Conservation (phyloP, 805 yeast species). For the Candida chilensis region DNA sequence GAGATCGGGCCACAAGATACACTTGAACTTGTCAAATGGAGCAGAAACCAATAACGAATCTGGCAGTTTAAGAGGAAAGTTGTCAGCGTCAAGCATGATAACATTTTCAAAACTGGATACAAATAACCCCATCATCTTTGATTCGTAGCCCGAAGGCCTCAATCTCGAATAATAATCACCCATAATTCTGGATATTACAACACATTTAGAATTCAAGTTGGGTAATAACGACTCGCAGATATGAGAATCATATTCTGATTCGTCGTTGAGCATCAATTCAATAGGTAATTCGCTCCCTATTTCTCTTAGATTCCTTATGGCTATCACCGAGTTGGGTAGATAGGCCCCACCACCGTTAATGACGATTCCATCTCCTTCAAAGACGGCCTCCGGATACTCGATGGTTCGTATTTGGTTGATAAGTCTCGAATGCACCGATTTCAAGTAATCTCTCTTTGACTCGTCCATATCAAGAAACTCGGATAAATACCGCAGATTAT, state of each 20-base stretch:
- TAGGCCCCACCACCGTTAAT: conserved; percentile 77
- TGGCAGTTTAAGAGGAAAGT: conserved; percentile 60
- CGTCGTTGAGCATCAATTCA: conserved; percentile 71
- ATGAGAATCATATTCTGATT: conserved; percentile 62
- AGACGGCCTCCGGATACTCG: conserved; percentile 13
- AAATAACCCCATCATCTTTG: conserved; percentile 59
- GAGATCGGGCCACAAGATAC: conserved; percentile 24
- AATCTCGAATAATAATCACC: conserved; percentile 44
- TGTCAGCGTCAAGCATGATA: conserved; percentile 68
- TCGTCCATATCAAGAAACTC: too few species aligned
- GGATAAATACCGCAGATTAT: too few species aligned
- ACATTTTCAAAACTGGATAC: conserved; percentile 69
- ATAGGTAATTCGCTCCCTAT: conserved; percentile 66
- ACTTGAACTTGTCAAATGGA: conserved; percentile 11
- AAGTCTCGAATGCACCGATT: conserved; percentile 14
- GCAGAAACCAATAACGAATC: conserved; percentile 44
- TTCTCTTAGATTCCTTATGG: conserved; percentile 56
- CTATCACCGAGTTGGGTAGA: conserved; percentile 60
- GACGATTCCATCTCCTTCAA: conserved; percentile 50
- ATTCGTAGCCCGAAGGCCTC: conserved; percentile 56
- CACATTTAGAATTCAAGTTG: conserved; percentile 53
- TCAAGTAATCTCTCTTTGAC: conserved; percentile 12
- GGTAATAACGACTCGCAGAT: conserved; percentile 62
- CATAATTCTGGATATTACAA: conserved; percentile 50
- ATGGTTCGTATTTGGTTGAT: conserved; percentile 14